Conservation (phyloP, 495 filamentous ascomycete genomes). For the Neurospora cerealis region DNA sequence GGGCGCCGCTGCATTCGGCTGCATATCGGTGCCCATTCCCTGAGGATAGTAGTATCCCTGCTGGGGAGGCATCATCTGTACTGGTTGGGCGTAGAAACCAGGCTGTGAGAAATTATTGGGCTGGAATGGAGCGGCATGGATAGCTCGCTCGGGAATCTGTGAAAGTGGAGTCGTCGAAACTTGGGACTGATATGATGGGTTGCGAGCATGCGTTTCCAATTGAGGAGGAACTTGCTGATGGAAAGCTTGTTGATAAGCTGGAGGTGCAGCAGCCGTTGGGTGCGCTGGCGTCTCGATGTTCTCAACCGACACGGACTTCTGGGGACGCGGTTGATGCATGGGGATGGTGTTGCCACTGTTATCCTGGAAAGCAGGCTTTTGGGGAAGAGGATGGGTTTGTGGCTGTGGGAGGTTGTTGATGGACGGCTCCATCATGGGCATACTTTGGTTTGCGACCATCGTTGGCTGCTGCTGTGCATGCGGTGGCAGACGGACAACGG, state of each 20-base stretch:
- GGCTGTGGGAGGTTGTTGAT: slow-evolving; percentile 43
- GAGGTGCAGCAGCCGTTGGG: slow-evolving; percentile 51
- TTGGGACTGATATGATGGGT: slow-evolving; percentile 68
- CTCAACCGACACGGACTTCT: slow-evolving; percentile 88
- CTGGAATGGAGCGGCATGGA: slow-evolving; percentile 89
- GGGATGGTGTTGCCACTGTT: slow-evolving; percentile 65
- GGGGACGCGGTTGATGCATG: slow-evolving; percentile 93
- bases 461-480: slow-evolving; percentile 32
- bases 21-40: slow-evolving; percentile 41
- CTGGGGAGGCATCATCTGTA: slow-evolving; percentile 40
- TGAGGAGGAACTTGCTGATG: slow-evolving; percentile 80
- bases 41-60: slow-evolving; percentile 49
- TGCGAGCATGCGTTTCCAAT: slow-evolving; percentile 55
- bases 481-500: slow-evolving; percentile 80
- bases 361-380: slow-evolving; percentile 69
- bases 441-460: background rate
- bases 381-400: slow-evolving; percentile 51
- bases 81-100: slow-evolving; percentile 52
- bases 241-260: slow-evolving; percentile 74
- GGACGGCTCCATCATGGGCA: slow-evolving; percentile 23
- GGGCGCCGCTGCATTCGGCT: slow-evolving; percentile 43
- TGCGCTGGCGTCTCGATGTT: slow-evolving; percentile 82
- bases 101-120: slow-evolving; percentile 56
- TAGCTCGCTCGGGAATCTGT: slow-evolving; percentile 87
- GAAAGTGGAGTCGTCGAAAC: slow-evolving; percentile 79